Evolutionary conservation across 768 basidiomycete species (phyloP), one percentile per base, ranked within the genome.

Genomic region (Phlebiopsis gigantea): DNA sequence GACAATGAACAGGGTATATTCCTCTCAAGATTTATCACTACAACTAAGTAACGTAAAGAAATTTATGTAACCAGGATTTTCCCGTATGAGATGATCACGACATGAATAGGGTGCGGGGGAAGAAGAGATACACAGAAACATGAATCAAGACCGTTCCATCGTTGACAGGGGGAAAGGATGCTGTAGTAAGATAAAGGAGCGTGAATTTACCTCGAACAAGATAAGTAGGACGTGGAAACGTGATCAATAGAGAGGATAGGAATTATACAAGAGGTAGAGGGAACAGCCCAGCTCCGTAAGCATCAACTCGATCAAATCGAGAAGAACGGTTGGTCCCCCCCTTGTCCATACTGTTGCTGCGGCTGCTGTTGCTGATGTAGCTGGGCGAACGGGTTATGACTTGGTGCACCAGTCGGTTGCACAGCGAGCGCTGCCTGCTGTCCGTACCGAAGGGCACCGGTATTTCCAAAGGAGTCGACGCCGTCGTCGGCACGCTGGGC

Each of bases 391-490:
- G 89, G 88, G 66, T 87, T 90, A 68, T 81, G 78, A 12, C 66
- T 68, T 24, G 50, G 67, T 46, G 59, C 68, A 47, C 75, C 75
- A 63, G 72, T 68, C 56, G 63, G 56, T 57, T 69, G 67, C 7
- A 53, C 57, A 46, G 64, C 66, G 48, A 72, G 51, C 24, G 65
- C 64, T 2, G 66, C 66, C 46, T 71, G 65, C 34, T 67, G 63
- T 6, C 72, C 77, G 59, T 53, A 84, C 77, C 94, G 81, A 60
- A 96, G 68, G 51, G 76, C 59, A 19, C 96, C 96, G 29, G 83
- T 64, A 69, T 98, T 99, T 50, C 96, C 96, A 67, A 98, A 98
- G 53, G 96, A 96, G 72, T 99, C 97, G 68, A 89, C 76, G 1
- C 97, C 96, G 63, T 91, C 93, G 56, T 77, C 70, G 9, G 50